Evolutionary conservation across 345 rosid genomes (phyloP), one percentile per base, ranked within the genome.

Genomic region (Mangifera indica): DNA sequence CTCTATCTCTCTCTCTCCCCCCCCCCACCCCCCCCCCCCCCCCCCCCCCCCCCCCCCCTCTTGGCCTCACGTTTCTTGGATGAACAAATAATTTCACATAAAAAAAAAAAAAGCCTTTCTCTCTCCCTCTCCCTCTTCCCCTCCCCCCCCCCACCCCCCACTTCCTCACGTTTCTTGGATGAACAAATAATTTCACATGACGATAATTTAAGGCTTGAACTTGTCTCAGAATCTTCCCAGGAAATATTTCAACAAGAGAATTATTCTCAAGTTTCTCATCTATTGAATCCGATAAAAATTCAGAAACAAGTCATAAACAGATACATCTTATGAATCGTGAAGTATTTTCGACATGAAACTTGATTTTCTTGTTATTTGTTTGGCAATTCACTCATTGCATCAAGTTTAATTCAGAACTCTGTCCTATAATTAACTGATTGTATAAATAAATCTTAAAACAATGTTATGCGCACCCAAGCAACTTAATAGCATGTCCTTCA

Each of bases 231-330:
- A 49, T 14, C 53, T 49, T 49, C 18, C 18, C 6, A 15, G 15
- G 18, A 15, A 49, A 17, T 15, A 13, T 49, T 49, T 11, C 52
- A 48, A 48, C 17, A 17, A 37, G 40, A 37, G 40, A 48, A 17
- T 48, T 48, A 17, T 48, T 12, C 15, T 48, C 53, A 5, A n/a
- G 15, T 49, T 49, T 49, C 53, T 49, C 2, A 15, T 15, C 44
- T n/a, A 26, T 15, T 17, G 63, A 60, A 60, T 29, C n/a, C 17
- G 37, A 46, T 62, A 42, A 62, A 61, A 22, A 51, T 67, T 67
- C 22, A 12, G 34, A 2, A 15, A 53, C 53, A 45, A 44, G 21
- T 22, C 46, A 17, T 3, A 46, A 22, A 15, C 17, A 60, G 20
- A 37, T 37, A 5, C 42, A 37, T 5, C 42, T 37, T 37, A 6